These are phyloP conservation scores for Gossypium davidsonii DNA, from an alignment of 441 rosid species.

Conservation along the genomic window DNA sequence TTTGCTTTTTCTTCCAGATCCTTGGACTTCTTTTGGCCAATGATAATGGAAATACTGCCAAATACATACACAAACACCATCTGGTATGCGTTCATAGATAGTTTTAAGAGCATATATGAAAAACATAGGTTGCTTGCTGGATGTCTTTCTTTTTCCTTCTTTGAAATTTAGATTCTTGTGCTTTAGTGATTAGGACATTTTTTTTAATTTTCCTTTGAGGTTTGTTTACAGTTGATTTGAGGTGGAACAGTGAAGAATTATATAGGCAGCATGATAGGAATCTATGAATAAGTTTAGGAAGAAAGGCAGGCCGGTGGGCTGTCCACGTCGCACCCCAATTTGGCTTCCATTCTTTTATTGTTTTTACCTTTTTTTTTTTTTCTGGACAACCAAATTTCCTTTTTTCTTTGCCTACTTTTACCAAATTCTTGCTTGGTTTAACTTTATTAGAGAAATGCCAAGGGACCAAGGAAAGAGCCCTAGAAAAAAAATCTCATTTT, in stretches of 20 bases:
- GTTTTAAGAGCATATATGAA: constrained; percentile 15
- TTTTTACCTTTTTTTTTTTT: no score
- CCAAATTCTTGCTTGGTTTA: neutral
- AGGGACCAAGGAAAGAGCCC: neutral
- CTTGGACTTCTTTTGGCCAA: constrained; percentile 91
- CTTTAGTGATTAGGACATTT: neutral
- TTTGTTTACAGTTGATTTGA: neutral
- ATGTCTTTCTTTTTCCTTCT: neutral
- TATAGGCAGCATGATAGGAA: neutral
- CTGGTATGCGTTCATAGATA: constrained; percentile 60
- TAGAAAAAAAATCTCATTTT: neutral
- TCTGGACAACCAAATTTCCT: neutral
- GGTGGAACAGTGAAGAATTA: neutral
- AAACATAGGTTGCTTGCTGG: constrained; percentile 10
- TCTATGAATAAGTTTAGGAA: neutral
- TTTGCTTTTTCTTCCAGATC: constrained; percentile 45
- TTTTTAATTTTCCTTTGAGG: neutral
- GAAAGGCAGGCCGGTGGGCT: neutral
- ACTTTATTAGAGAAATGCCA: neutral
- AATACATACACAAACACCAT: constrained; percentile 82
- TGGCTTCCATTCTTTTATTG: neutral
- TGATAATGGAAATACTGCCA: constrained; percentile 94
- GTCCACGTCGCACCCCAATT: neutral
- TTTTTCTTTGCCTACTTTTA: neutral
- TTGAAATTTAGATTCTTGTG: neutral